Percentiles rank a stretch among this genome's conserved stretches.
phyloP scores from a whole-genome alignment of 257 asterid species.

The Solanum verrucosum region DNA sequence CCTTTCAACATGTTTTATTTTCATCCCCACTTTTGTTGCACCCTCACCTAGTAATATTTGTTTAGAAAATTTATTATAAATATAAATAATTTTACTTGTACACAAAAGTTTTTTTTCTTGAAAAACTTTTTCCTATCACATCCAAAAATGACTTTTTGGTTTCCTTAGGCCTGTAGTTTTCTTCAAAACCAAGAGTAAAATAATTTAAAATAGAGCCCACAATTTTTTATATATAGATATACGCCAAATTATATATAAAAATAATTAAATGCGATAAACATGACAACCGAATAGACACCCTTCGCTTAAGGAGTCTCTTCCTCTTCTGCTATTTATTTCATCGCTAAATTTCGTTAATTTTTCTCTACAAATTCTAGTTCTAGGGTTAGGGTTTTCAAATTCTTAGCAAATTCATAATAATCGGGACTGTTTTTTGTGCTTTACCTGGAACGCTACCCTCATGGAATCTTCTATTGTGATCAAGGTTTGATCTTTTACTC shows the following conservation, averaged over 20 bases:
- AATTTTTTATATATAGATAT: neutral
- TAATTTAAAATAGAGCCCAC: neutral
- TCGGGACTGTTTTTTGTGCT: neutral
- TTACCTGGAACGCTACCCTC: slow-evolving; percentile 30
- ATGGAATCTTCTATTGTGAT: slow-evolving; percentile 61
- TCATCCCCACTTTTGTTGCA: neutral
- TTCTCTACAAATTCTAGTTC: neutral
- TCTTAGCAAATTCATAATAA: neutral
- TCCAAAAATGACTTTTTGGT: neutral
- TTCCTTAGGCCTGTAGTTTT: slow-evolving; percentile 1
- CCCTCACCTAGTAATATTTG: neutral
- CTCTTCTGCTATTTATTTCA: slow-evolving; percentile 4
- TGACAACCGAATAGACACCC: neutral
- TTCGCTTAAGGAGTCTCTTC: neutral
- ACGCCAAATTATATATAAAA: neutral
- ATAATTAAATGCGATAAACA: neutral
- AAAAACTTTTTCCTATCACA: neutral
- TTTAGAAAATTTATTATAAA: no score
- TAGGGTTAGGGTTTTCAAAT: slow-evolving; percentile 23
- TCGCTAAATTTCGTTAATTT: neutral
- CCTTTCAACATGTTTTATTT: neutral
- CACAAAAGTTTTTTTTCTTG: neutral
- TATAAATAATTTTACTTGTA: neutral
- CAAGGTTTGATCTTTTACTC: slow-evolving; percentile 36
- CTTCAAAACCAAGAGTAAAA: neutral